A percentile compares a stretch with the other conserved stretches of the same genome.
phyloP scores from a whole-genome alignment of 1,139 yeast genomes.

The Taphrina flavorubra region DNA sequence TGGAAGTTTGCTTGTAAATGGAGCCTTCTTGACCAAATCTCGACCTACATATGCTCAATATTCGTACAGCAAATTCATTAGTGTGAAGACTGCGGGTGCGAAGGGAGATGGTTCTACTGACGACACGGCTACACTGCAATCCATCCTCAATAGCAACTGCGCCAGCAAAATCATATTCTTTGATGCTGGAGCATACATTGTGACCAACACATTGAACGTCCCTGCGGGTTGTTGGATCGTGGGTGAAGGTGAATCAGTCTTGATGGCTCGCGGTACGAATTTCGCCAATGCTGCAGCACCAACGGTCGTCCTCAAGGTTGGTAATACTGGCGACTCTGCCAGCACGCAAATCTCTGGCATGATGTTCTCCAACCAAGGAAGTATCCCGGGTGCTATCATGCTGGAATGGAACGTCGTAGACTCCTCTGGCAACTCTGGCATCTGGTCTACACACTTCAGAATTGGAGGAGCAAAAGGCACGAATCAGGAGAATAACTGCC shows the following conservation, averaged over 20 bases:
- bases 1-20: constrained; percentile 20
- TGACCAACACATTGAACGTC: constrained; percentile 39
- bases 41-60: constrained; percentile 40
- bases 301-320: constrained; percentile 40
- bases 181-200: constrained; percentile 43
- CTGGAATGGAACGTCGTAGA: constrained; percentile 42
- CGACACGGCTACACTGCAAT: constrained; percentile 42
- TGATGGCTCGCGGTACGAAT: constrained; percentile 39
- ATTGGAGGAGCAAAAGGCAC: constrained; percentile 44
- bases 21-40: constrained; percentile 30
- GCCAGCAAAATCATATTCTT: constrained; percentile 39
- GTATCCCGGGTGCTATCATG: constrained; percentile 42
- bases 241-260: constrained; percentile 43
- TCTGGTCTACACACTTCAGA: constrained; percentile 43
- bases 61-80: constrained; percentile 25
- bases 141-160: constrained; percentile 36
- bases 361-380: constrained; percentile 42
- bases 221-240: constrained; percentile 43
- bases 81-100: constrained; percentile 42
- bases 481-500: constrained; percentile 21
- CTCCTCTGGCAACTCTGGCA: constrained; percentile 36
- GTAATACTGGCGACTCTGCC: constrained; percentile 41
- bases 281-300: constrained; percentile 38
- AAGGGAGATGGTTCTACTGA: constrained; percentile 44
- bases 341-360: constrained; percentile 42